Evolutionary conservation across 2,329 filamentous ascomycete species (phyloP), one percentile per base, ranked within the genome.

Genomic region (Talaromyces atroroseus): DNA sequence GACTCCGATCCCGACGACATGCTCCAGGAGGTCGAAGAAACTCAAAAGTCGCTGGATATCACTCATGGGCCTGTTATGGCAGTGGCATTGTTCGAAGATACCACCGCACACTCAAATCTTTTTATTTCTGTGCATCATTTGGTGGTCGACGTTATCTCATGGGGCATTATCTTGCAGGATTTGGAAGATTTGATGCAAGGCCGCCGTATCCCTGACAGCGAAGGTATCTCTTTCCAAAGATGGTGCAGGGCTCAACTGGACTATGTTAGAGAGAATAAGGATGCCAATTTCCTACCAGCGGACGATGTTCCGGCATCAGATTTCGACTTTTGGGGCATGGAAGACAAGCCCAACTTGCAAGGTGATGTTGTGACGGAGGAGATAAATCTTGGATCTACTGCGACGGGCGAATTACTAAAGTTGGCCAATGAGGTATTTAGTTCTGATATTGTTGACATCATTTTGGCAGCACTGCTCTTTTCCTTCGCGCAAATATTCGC

Each of bases 251-350:
- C 60, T 16, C 59, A 61, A 26, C 14, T 50, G 12, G 58, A 60
- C 21, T 50, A 60, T 8, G 46, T 53, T 23, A 55, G 52, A 21
- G 18, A 38, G 8, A 46, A 49, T 5, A 40, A 20, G 26, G 20
- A 53, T 4, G 20, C 6, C 24, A 45, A 48, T 14, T 2, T 42
- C 5, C 18, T 50, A 29, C 57, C 46, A 61, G 58, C n/a, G 11
- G 59, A 61, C 12, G 36, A 59, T 50, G 16, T 59, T 6, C 52
- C 53, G 40, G 24, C 49, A 12, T 55, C 80, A 89, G 6, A 78
- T 92, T 6, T 74, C 92, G 5, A 78, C 88, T 57, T 58, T 36
- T 62, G 61, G 61, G 59, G 56, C 12, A 59, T 59, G 49, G 26
- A 53, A 34, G 42, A 42, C 1, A 23, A 11, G 2, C 12, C 23